phyloP scores from a whole-genome alignment of 2,329 filamentous ascomycete genomes.

The Colletotrichum euphorbiae region DNA sequence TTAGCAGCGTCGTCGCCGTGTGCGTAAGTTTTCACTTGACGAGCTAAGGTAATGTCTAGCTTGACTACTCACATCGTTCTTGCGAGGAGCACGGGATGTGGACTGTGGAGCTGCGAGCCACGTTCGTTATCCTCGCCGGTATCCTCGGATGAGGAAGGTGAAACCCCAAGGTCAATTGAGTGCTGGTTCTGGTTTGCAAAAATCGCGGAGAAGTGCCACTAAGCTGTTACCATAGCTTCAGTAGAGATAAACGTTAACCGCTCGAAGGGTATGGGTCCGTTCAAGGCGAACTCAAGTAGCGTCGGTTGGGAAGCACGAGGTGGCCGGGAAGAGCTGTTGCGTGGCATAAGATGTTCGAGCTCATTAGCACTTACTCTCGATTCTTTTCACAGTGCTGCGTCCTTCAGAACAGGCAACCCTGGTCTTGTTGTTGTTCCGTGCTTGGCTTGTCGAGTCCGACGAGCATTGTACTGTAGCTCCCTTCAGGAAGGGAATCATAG shows the following conservation, averaged over 20 bases:
- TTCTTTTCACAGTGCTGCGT: neutral
- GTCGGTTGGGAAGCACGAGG: constrained; percentile 1
- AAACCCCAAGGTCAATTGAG: neutral
- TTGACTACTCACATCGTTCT: neutral
- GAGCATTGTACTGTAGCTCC: constrained; percentile 21
- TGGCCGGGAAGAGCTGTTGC: constrained; percentile 10
- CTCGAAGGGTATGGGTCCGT: neutral
- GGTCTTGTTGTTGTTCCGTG: constrained; percentile 18
- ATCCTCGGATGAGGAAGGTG: constrained; percentile 1
- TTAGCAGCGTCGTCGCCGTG: constrained; percentile 1
- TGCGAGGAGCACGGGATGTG: constrained; percentile 15
- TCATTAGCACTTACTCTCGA: constrained; percentile 2
- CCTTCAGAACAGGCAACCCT: constrained; percentile 29
- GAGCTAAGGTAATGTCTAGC: neutral
- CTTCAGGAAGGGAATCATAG: constrained; percentile 2
- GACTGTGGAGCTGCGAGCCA: constrained; percentile 9
- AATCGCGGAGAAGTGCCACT: constrained; percentile 18
- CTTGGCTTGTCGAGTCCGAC: constrained; percentile 20
- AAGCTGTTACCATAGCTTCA: constrained; percentile 37
- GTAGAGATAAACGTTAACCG: constrained; percentile 1
- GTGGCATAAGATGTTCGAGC: neutral
- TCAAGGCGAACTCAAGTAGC: constrained; percentile 1
- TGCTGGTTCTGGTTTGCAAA: constrained; percentile 2
- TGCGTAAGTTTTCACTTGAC: neutral
- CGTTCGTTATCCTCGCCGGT: neutral